A percentile compares a stretch with the other conserved stretches of the same genome.
Conservation (phyloP, 805 yeast genomes). For the Saturnispora silvae region DNA sequence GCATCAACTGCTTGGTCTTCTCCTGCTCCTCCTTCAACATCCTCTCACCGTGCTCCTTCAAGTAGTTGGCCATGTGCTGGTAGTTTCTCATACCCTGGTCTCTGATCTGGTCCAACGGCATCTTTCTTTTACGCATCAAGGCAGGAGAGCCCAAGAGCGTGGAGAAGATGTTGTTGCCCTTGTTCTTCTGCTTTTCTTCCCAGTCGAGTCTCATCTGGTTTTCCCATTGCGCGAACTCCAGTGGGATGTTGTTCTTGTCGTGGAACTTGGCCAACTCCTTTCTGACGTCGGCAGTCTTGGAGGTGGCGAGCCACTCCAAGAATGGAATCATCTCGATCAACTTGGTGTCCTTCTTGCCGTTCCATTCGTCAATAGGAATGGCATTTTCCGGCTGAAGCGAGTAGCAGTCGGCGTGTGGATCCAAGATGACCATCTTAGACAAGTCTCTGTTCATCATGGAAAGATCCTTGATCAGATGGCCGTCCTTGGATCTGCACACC, state of each 20-base stretch:
- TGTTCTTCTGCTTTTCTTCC: slow-evolving; percentile 37
- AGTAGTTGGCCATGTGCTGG: slow-evolving; percentile 58
- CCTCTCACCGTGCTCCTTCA: slow-evolving; percentile 49
- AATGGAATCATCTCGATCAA: slow-evolving; percentile 79
- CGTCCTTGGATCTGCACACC: slow-evolving; percentile 83
- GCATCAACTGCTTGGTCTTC: slow-evolving; percentile 70
- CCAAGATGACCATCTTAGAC: slow-evolving; percentile 68
- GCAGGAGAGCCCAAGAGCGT: slow-evolving; percentile 52
- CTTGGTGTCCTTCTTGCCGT: slow-evolving; percentile 72
- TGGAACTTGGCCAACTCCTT: slow-evolving; percentile 69
- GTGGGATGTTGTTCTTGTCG: slow-evolving; percentile 56
- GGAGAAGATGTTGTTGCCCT: slow-evolving; percentile 16
- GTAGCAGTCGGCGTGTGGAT: slow-evolving; percentile 61
- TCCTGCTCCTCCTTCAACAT: slow-evolving; percentile 77
- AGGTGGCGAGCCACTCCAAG: slow-evolving; percentile 89
- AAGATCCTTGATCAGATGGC: slow-evolving; percentile 82
- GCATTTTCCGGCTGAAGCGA: slow-evolving; percentile 90
- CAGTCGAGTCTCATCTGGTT: slow-evolving; percentile 61
- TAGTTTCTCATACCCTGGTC: slow-evolving; percentile 89
- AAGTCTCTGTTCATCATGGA: slow-evolving; percentile 85
- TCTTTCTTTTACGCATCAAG: slow-evolving; percentile 37
- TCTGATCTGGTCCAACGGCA: slow-evolving; percentile 83
- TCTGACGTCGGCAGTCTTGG: slow-evolving; percentile 74
- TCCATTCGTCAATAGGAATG: slow-evolving; percentile 78
- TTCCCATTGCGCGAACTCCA: slow-evolving; percentile 77